Evolutionary conservation across 805 yeast genomes (phyloP).

Genomic region (Candida cerambycidarum): DNA sequence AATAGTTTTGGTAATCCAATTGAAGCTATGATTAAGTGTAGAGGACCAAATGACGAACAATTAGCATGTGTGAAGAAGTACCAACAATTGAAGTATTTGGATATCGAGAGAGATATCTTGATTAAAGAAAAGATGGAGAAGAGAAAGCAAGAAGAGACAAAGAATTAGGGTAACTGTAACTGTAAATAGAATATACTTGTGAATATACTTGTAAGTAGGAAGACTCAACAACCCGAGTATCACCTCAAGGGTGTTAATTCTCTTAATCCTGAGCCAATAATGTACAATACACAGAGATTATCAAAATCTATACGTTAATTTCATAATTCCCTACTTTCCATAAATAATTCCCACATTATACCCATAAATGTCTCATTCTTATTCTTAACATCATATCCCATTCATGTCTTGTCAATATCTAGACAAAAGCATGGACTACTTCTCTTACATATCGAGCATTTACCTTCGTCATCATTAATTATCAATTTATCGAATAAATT

Average conservation of each 20-base stretch:
- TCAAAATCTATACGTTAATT: too few relatives aligned
- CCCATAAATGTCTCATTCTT: neutral
- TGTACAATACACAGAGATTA: too few relatives aligned
- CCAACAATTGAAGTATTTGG: conserved; percentile 64
- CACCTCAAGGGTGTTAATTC: too few relatives aligned
- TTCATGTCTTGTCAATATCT: conserved; percentile 32
- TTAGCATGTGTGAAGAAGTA: conserved; percentile 60
- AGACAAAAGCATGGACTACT: conserved; percentile 38
- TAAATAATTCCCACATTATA: neutral
- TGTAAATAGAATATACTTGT: conserved; percentile 9
- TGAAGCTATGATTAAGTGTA: conserved; percentile 67
- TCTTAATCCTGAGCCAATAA: too few relatives aligned
- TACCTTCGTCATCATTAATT: conserved; percentile 11
- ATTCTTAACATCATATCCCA: too few relatives aligned
- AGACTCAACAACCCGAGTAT: too few relatives aligned
- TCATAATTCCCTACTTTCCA: conserved; percentile 5
- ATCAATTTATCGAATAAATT: conserved; percentile 18
- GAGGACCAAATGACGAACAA: conserved; percentile 56
- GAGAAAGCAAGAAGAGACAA: conserved; percentile 4
- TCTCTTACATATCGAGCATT: conserved; percentile 39
- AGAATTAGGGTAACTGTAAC: neutral
- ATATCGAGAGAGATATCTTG: conserved; percentile 63
- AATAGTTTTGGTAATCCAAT: conserved; percentile 54
- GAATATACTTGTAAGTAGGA: too few relatives aligned
- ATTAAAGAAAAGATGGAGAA: conserved; percentile 52